phyloP scores from a whole-genome alignment of 2,329 filamentous ascomycete species.

The Fusarium begoniae region DNA sequence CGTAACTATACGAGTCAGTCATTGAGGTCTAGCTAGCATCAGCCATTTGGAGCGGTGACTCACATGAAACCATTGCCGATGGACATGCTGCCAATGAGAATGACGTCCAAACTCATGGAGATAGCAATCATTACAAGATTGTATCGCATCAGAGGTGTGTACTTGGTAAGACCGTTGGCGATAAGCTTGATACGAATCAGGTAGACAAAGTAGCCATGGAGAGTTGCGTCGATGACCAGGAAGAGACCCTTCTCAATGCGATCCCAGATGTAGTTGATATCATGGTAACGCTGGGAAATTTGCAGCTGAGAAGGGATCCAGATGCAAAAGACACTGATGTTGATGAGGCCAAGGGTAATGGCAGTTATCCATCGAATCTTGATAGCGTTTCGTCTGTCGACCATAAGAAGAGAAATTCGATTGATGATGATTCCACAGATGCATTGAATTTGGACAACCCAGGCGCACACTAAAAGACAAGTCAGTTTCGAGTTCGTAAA shows the following conservation, averaged over 20 bases:
- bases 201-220: conserved; percentile 49
- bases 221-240: conserved; percentile 25
- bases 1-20: conserved; percentile 16
- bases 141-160: conserved; percentile 53
- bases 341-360: conserved; percentile 18
- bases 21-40: background rate
- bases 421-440: conserved; percentile 40
- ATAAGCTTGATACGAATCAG: conserved; percentile 55
- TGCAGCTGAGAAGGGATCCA: conserved; percentile 33
- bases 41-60: background rate
- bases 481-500: background rate
- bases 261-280: conserved; percentile 30
- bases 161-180: conserved; percentile 57
- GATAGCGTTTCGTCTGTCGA: conserved; percentile 7
- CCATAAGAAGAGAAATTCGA: conserved; percentile 32
- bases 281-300: conserved; percentile 16
- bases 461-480: conserved; percentile 11
- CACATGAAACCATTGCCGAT: conserved; percentile 39
- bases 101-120: conserved; percentile 40
- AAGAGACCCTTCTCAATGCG: conserved; percentile 32
- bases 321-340: conserved; percentile 31
- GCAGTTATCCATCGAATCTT: conserved; percentile 27
- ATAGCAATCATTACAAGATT: conserved; percentile 40
- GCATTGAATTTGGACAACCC: conserved; percentile 37
- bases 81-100: conserved; percentile 39